Percentiles rank a stretch among this genome's conserved stretches.
Evolutionary conservation across 257 asterid species (phyloP).

Genomic region (Lithospermum erythrorhizon): DNA sequence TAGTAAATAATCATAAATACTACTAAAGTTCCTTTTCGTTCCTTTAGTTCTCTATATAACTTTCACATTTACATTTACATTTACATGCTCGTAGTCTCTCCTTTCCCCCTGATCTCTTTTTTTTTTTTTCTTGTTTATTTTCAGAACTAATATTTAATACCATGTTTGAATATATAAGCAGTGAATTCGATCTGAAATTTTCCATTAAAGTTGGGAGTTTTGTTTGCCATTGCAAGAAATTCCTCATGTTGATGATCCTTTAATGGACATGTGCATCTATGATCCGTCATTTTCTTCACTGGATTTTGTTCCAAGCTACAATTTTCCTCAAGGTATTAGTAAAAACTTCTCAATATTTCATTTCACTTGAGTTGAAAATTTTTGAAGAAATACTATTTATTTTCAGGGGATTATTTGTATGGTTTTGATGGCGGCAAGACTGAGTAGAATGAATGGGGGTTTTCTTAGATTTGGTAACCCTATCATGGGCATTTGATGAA

Average conservation of each 20-base stretch:
- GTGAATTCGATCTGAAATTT: slow-evolving; percentile 16
- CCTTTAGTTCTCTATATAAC: too few species aligned
- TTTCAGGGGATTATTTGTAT: slow-evolving; percentile 16
- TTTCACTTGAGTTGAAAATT: background rate
- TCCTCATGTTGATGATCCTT: slow-evolving; percentile 18
- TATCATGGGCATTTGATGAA: slow-evolving; percentile 13
- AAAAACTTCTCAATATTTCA: background rate
- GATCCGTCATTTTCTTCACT: slow-evolving; percentile 23
- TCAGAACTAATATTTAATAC: background rate
- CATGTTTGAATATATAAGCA: slow-evolving; percentile 6
- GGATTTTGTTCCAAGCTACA: slow-evolving; percentile 14
- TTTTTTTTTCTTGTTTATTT: background rate
- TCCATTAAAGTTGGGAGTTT: slow-evolving; percentile 10
- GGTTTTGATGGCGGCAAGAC: slow-evolving; percentile 14
- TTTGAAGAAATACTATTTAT: background rate
- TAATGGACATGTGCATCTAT: slow-evolving; percentile 14
- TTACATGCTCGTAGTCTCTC: background rate
- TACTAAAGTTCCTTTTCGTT: too few species aligned
- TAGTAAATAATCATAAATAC: slow-evolving; percentile 3
- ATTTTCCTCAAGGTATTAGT: slow-evolving; percentile 29
- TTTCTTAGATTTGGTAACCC: slow-evolving; percentile 12
- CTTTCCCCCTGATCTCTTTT: background rate
- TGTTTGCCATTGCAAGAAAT: slow-evolving; percentile 18
- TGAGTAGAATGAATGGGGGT: slow-evolving; percentile 16
- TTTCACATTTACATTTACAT: background rate